Evolutionary conservation across 2,329 filamentous ascomycete species (phyloP).

Genomic region (Nannizziopsis arthrosporioides): DNA sequence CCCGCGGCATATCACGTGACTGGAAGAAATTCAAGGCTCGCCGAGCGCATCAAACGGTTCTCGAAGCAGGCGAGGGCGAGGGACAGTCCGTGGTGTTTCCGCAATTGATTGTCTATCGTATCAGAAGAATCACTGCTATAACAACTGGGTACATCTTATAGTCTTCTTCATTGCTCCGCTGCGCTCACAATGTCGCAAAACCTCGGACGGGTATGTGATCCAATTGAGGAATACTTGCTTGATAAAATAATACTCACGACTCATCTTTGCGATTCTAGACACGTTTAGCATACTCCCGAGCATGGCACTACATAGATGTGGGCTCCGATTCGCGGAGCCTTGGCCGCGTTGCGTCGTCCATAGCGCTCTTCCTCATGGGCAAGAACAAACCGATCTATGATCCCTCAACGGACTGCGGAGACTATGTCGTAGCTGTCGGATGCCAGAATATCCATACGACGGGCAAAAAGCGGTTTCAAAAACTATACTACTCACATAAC

Average conservation of each 20-base stretch:
- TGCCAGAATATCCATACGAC: constrained; percentile 80
- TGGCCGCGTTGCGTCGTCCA: constrained; percentile 76
- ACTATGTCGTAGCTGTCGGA: constrained; percentile 92
- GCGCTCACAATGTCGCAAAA: constrained; percentile 33
- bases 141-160: background rate
- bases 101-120: no score
- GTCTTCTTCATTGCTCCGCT: constrained; percentile 8
- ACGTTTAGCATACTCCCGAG: constrained; percentile 85
- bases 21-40: no score
- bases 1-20: constrained; percentile 11
- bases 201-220: constrained; percentile 32
- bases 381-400: constrained; percentile 99
- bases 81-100: no score
- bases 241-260: background rate
- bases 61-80: no score
- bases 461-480: constrained; percentile 84
- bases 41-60: no score
- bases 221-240: background rate
- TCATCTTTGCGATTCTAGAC: constrained; percentile 49
- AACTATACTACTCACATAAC: constrained; percentile 90
- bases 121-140: background rate
- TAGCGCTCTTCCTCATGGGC: constrained; percentile 83
- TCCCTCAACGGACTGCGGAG: constrained; percentile 94
- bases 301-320: constrained; percentile 85
- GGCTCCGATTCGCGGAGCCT: constrained; percentile 62